Conservation (phyloP, 257 asterid species). For the Fraxinus pennsylvanica region DNA sequence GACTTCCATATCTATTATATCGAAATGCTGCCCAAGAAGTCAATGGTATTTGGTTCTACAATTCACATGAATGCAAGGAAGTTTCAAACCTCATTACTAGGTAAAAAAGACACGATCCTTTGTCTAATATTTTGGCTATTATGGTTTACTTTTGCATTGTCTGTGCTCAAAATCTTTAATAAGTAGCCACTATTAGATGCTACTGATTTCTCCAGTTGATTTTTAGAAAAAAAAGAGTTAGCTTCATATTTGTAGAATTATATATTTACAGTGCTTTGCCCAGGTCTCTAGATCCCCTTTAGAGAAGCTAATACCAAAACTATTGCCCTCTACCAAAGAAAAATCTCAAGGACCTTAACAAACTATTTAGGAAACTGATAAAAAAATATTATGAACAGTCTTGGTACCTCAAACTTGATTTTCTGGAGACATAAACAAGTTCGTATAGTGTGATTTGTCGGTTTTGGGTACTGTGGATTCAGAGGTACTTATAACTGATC, state of each 20-base stretch:
- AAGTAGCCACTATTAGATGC: not conserved
- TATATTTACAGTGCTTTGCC: too few species aligned
- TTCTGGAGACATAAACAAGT: too few species aligned
- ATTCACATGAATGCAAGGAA: conserved; percentile 75
- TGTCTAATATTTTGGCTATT: not conserved
- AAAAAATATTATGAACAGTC: not conserved
- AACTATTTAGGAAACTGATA: not conserved
- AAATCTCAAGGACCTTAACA: not conserved
- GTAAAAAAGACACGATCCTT: conserved; percentile 32
- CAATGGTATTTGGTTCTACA: conserved; percentile 93
- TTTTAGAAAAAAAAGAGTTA: not conserved
- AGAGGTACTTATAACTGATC: too few species aligned
- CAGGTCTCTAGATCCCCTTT: not conserved
- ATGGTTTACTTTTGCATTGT: not conserved
- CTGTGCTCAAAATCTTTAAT: not conserved
- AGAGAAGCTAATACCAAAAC: not conserved
- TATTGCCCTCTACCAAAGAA: too few species aligned
- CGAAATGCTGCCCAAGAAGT: conserved; percentile 82
- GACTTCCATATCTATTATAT: conserved; percentile 76
- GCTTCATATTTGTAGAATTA: not conserved
- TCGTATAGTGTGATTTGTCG: too few species aligned
- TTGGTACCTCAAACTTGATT: too few species aligned
- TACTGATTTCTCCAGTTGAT: not conserved
- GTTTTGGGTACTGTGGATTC: too few species aligned
- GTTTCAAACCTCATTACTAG: conserved; percentile 77